Evolutionary conservation across 768 basidiomycete species (phyloP).

Genomic region (Peribolospora baueri): DNA sequence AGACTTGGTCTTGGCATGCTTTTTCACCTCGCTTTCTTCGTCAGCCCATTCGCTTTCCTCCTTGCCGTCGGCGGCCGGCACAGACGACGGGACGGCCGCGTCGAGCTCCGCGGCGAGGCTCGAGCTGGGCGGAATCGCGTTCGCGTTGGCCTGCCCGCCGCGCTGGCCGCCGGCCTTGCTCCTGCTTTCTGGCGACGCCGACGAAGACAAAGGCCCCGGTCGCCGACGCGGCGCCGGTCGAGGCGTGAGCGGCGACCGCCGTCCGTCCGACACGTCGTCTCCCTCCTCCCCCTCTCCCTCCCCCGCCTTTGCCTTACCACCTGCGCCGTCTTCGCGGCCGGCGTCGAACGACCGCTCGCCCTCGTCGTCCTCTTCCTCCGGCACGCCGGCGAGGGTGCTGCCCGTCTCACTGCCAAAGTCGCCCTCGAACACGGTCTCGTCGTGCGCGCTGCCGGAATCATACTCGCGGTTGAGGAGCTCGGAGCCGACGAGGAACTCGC

Average conservation of each 20-base stretch:
- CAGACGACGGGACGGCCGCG: slow-evolving; percentile 3
- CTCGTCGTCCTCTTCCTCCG: slow-evolving; percentile 5
- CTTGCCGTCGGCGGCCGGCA: slow-evolving; percentile 1
- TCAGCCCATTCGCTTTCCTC: not conserved
- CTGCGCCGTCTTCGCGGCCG: not conserved
- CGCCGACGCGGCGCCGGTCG: not conserved
- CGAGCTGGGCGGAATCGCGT: too few relatives aligned
- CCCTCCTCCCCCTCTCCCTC: not conserved
- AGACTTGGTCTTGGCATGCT: not conserved
- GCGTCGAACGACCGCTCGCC: not conserved
- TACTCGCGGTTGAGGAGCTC: not conserved
- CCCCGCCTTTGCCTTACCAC: not conserved
- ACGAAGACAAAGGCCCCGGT: too few relatives aligned
- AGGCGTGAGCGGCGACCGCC: slow-evolving; percentile 6
- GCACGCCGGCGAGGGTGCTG: slow-evolving; percentile 1
- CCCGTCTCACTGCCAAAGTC: slow-evolving; percentile 21
- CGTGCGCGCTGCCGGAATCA: slow-evolving; percentile 17
- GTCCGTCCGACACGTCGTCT: not conserved
- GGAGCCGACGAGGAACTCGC: slow-evolving; percentile 24
- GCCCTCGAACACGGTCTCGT: slow-evolving; percentile 30
- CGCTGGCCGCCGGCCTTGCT: too few relatives aligned
- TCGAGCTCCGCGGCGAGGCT: slow-evolving; percentile 13
- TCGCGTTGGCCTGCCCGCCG: too few relatives aligned
- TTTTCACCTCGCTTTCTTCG: slow-evolving; percentile 5
- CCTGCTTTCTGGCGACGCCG: too few relatives aligned